phyloP scores from a whole-genome alignment of 164 flowering plant genomes.

The Vitis rotundifolia region DNA sequence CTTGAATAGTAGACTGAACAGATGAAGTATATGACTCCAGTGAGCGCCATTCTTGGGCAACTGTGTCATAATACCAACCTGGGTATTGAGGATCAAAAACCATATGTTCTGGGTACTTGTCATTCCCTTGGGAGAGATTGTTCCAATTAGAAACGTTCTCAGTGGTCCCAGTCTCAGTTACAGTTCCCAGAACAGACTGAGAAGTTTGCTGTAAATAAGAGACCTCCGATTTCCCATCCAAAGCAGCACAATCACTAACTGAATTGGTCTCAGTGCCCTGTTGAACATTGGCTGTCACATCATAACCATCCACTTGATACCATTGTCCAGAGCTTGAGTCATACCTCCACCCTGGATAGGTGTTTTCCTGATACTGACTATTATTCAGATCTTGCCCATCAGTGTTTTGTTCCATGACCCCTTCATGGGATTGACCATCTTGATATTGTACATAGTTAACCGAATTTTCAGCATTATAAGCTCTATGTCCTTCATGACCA shows the following conservation, averaged over 20 bases:
- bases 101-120: slow-evolving; percentile 78
- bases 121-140: slow-evolving; percentile 49
- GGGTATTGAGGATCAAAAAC: slow-evolving; percentile 94
- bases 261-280: slow-evolving; percentile 23
- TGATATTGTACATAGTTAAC: slow-evolving; percentile 21
- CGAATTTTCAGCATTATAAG: slow-evolving; percentile 19
- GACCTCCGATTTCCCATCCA: slow-evolving; percentile 48
- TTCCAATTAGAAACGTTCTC: slow-evolving; percentile 45
- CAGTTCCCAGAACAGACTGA: slow-evolving; percentile 51
- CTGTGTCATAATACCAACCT: slow-evolving; percentile 88
- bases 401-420: slow-evolving; percentile 19
- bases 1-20: slow-evolving; percentile 32
- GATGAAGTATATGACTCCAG: slow-evolving; percentile 54
- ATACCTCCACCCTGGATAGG: slow-evolving; percentile 91
- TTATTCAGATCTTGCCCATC: slow-evolving; percentile 38
- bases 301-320: slow-evolving; percentile 67
- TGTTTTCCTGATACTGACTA: slow-evolving; percentile 72
- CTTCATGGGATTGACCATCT: slow-evolving; percentile 32
- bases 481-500: slow-evolving; percentile 11
- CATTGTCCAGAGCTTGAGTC: slow-evolving; percentile 77
- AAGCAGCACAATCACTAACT: slow-evolving; percentile 24
- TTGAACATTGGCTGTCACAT: slow-evolving; percentile 28
- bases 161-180: slow-evolving; percentile 38
- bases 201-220: slow-evolving; percentile 67
- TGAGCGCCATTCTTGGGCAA: slow-evolving; percentile 66